Base-by-base conservation (phyloP, 495 filamentous ascomycete species). In the Pseudotulostoma volvatum region DNA sequence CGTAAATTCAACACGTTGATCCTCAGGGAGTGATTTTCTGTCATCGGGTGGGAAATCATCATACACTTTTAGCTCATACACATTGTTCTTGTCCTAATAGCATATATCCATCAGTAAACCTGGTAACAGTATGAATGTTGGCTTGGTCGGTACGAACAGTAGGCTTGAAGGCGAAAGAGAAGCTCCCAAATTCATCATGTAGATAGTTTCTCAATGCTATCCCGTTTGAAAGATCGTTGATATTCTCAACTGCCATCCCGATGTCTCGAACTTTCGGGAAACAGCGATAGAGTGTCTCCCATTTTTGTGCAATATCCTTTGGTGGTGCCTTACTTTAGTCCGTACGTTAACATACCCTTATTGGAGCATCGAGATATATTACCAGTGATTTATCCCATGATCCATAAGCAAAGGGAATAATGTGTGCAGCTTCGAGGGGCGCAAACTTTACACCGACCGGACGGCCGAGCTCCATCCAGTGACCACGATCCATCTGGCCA, bases 221-320 rank as follows among this genome's bases (percentile, higher is more conserved):
- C 0, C 38, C 43, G 37, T 45, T 45, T 1, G 4, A 34, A 3
- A 38, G 11, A 23, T 28, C 14, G 13, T 45, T 33, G 16, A 45
- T 45, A 0, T 21, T 18, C 1, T 31, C 34, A 55, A 11, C 23
- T 5, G 5, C 11, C 23, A 28, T 28, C 5, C 5, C 23, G 11
- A 28, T 28, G 5, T 28, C 23, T 11, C 11, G 5, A 11, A 28
- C 11, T 5, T 5, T 11, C 23, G 23, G 23, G 11, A 28, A 28
- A 11, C 23, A 28, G 11, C 5, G 23, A 28, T 28, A 28, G 5
- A 28, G 23, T 5, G 23, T 11, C 23, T 28, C 23, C 23, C 23
- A 28, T 11, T 5, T 28, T 28, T 28, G 5, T 28, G 23, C 23
- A 5, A 11, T 11, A 11, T 5, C 23, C 11, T 28, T 28, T 28